Percentiles rank a stretch among this genome's conserved stretches.
Conservation (phyloP, 2,329 filamentous ascomycete genomes). For the Phyllosticta paracitricarpa region DNA sequence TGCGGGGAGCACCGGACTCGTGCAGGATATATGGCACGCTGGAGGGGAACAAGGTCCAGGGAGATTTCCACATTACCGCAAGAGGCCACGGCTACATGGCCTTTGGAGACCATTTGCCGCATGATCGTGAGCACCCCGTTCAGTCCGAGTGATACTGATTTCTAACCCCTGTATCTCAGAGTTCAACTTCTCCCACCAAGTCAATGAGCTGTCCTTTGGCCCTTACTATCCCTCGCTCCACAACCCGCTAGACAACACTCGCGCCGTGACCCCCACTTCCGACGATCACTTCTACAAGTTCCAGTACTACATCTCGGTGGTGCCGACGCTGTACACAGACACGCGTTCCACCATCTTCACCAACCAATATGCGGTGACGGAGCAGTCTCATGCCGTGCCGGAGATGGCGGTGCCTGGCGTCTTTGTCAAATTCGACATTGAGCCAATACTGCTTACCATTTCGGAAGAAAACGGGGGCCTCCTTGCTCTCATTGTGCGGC, state of each 20-base stretch:
- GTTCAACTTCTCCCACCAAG: conserved; percentile 97
- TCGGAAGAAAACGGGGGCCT: conserved; percentile 71
- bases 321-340: conserved; percentile 79
- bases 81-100: conserved; percentile 90
- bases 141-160: neutral
- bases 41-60: conserved; percentile 92
- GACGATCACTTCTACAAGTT: conserved; percentile 77
- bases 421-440: conserved; percentile 98
- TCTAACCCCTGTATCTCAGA: conserved; percentile 36
- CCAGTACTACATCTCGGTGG: conserved; percentile 93
- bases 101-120: conserved; percentile 69
- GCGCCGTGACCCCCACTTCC: conserved; percentile 53
- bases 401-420: conserved; percentile 72
- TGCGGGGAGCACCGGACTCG: conserved; percentile 54
- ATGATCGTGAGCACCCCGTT: conserved; percentile 49
- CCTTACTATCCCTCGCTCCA: conserved; percentile 89
- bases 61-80: conserved; percentile 96
- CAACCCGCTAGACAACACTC: conserved; percentile 89
- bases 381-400: conserved; percentile 62
- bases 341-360: conserved; percentile 60
- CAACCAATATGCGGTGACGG: conserved; percentile 96
- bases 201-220: conserved; percentile 93
- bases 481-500: conserved; percentile 63
- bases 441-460: conserved; percentile 81
- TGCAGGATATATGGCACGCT: conserved; percentile 86